Evolutionary conservation across 306 rosid species (phyloP), one percentile per base, ranked within the genome.

Genomic region (Trifolium fragiferum): DNA sequence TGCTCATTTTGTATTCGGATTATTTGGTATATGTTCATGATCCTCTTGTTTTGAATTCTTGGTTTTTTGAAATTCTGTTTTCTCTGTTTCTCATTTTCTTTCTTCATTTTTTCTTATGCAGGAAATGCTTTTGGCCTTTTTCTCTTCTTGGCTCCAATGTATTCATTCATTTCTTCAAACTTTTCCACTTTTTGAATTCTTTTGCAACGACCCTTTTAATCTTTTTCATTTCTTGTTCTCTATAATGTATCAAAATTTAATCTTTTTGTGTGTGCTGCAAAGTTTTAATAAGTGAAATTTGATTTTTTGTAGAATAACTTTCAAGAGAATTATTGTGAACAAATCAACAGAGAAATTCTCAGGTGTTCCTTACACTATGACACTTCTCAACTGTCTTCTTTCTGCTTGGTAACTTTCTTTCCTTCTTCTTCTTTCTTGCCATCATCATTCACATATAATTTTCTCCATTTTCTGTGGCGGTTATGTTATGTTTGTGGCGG

Each of bases 111-210:
- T 2, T 30, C 33, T 30, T 30, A 0, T 78, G 82, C 84, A 94
- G 97, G 98, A 66, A 89, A 91, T 82, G 92, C 77, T 25, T 77
- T 81, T 70, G 98, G 92, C 25, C 84, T 94, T 63, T 91, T 91
- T 85, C 98, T 91, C 84, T 94, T 90, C 95, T 78, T 90, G 74
- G 72, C 98, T 9, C 98, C 98, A 64, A 66, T 62, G 96, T 94
- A 89, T 10, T 74, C 21, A 21, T 68, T 71, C 23, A 23, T 63
- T 68, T 61, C 51, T 35, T 25, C 14, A 40, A 16, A 51, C 30
- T 19, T 41, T 40, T 62, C 21, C 18, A 30, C 50, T 54, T 10
- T 43, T 14, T 20, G 6, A 53, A 53, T 4, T 23, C 18, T 14
- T 66, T 60, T 11, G 8, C n/a, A 57, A 11, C 5, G 3, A 23